Conservation (phyloP, 805 yeast genomes). For the Lipomyces chichibuensis region DNA sequence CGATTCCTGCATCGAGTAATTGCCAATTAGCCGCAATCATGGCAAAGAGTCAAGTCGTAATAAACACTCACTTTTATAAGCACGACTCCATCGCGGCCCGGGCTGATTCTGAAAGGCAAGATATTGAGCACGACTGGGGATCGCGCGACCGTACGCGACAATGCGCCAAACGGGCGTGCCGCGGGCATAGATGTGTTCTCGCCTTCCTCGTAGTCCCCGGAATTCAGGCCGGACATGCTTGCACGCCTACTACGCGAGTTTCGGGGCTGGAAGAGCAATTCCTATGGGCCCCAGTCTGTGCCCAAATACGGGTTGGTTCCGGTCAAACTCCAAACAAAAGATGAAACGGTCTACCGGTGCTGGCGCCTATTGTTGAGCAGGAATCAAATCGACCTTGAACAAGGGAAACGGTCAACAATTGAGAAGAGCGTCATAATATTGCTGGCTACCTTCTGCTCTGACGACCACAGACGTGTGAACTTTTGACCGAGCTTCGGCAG, state of each 20-base stretch:
- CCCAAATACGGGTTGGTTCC: background rate
- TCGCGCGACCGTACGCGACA: conserved; percentile 8
- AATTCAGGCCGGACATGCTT: background rate
- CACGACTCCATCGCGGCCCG: conserved; percentile 1
- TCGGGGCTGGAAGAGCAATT: background rate
- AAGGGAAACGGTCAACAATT: background rate
- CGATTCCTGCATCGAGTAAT: conserved; percentile 18
- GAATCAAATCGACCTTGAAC: background rate
- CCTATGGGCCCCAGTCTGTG: background rate
- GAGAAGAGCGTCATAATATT: background rate
- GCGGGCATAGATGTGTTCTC: background rate
- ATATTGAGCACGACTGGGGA: conserved; percentile 13
- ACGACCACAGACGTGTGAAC: background rate
- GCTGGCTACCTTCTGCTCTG: background rate
- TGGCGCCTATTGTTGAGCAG: background rate
- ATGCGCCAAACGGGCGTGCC: background rate
- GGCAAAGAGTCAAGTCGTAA: background rate
- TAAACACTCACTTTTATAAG: conserved; percentile 7
- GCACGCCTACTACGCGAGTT: background rate
- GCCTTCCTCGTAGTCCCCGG: background rate
- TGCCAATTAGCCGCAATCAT: background rate
- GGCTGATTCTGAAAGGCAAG: conserved; percentile 2
- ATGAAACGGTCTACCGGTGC: background rate
- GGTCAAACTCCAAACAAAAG: background rate
- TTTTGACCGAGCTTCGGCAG: background rate